phyloP scores from a whole-genome alignment of 352 stramenopile genomes.

The Pythium oligandrum region DNA sequence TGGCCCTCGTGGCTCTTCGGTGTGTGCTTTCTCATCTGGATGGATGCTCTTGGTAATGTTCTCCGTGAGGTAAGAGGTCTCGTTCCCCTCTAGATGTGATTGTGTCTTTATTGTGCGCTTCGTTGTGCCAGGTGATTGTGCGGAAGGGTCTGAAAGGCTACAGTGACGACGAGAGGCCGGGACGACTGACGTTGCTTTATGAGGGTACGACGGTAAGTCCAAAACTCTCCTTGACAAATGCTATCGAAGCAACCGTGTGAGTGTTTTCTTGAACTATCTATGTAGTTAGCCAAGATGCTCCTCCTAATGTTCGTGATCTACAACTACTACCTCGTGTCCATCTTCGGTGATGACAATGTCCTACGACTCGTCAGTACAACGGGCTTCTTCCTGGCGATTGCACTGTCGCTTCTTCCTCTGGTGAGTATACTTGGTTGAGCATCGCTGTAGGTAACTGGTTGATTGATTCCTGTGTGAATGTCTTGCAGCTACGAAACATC shows the following conservation, averaged over 20 bases:
- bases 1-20: constrained; percentile 72
- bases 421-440: constrained; percentile 20
- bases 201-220: constrained; percentile 46
- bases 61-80: constrained; percentile 31
- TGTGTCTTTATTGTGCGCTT: not conserved
- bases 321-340: constrained; percentile 59
- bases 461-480: not conserved
- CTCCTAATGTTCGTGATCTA: constrained; percentile 69
- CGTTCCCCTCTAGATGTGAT: too few species aligned
- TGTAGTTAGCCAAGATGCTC: constrained; percentile 56
- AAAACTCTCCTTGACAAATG: not conserved
- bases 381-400: constrained; percentile 68
- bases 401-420: constrained; percentile 46
- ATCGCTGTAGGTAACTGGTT: not conserved
- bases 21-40: constrained; percentile 70
- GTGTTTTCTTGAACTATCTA: not conserved
- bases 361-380: constrained; percentile 52
- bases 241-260: not conserved
- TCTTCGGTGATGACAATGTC: constrained; percentile 46
- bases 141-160: constrained; percentile 58
- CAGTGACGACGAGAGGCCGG: constrained; percentile 50
- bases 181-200: constrained; percentile 56
- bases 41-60: constrained; percentile 59
- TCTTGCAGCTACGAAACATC: constrained; percentile 53
- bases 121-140: constrained; percentile 34